Percentiles rank a stretch among this genome's conserved stretches.
Conservation (phyloP, 805 yeast genomes). For the Aciculoconidium aculeatum region DNA sequence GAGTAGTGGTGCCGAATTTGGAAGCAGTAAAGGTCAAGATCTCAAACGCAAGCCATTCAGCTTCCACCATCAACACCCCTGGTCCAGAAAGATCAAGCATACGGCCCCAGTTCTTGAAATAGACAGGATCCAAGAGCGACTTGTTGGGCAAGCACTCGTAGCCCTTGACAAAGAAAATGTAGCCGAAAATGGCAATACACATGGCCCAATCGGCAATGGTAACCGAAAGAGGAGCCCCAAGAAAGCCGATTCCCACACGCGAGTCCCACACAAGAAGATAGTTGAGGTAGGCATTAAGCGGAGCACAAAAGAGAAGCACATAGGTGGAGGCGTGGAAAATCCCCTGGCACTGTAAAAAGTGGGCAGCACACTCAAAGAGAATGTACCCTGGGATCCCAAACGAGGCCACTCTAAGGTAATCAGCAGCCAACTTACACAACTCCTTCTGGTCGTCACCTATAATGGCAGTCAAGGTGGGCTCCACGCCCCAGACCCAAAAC, state of each 20-base stretch:
- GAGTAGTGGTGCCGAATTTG: slow-evolving; percentile 54
- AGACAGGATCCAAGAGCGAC: slow-evolving; percentile 16
- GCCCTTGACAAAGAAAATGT: slow-evolving; percentile 41
- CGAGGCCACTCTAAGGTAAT: slow-evolving; percentile 49
- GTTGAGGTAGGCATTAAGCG: slow-evolving; percentile 62
- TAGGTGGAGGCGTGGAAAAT: slow-evolving; percentile 77
- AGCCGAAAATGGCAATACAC: slow-evolving; percentile 50
- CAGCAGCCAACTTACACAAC: slow-evolving; percentile 48
- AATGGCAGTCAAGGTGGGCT: slow-evolving; percentile 34
- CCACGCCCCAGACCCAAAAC: slow-evolving; percentile 58
- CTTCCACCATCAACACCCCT: slow-evolving; percentile 70
- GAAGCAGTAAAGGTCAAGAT: slow-evolving; percentile 65
- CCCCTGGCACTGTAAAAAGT: slow-evolving; percentile 72
- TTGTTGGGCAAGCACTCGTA: slow-evolving; percentile 38
- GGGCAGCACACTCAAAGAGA: slow-evolving; percentile 65
- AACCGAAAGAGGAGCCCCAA: slow-evolving; percentile 76
- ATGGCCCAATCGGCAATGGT: slow-evolving; percentile 66
- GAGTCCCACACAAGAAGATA: slow-evolving; percentile 65
- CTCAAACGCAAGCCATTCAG: slow-evolving; percentile 78
- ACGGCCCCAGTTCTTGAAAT: slow-evolving; percentile 52
- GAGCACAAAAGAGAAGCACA: slow-evolving; percentile 65
- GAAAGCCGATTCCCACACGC: slow-evolving; percentile 52
- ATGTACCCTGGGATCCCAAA: slow-evolving; percentile 73
- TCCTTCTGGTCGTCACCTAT: slow-evolving; percentile 9
- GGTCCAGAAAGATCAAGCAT: slow-evolving; percentile 65